Base-by-base conservation (phyloP, 1,139 yeast species). In the Fermentozyma sake region DNA sequence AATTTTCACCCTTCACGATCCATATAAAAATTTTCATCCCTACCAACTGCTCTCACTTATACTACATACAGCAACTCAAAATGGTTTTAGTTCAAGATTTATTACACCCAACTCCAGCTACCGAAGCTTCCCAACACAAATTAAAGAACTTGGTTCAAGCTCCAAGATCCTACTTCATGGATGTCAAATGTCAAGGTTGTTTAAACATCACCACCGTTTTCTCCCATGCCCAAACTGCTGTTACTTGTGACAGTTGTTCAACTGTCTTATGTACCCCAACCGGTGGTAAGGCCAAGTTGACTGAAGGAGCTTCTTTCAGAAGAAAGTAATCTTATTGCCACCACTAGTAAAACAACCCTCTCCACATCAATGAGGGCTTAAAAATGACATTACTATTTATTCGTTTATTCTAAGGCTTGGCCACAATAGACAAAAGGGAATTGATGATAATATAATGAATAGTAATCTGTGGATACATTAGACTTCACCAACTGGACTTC, bases 211-310 rank as follows among this genome's bases (percentile, higher is more conserved):
- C 98, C 69, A 91, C 97, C 49, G 96, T 91, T 50, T 91, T 91
- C 83, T 87, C 97, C 49, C 98, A 91, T 72, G 97, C 98, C 46
- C 98, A 91, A 77, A 91, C 97, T 52, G 97, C 96, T 54, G 97
- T 91, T 63, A 83, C 96, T 59, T 91, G 98, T 76, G 97, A 93
- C 61, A 80, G 94, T 44, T 91, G 98, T 72, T 82, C 97, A 53
- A 87, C 96, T 49, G 96, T 91, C 48, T 84, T 91, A 61, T 89
- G 97, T 73, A 84, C 93, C 61, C 98, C 98, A 61, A 85, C 97
- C 48, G 98, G 98, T 77, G 98, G 98, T 78, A 91, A 91, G 79
- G 96, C 97, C 61, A 87, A 84, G 74, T 81, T 91, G 68, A 85
- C 96, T 53, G 97, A 91, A 76, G 98, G 98, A 63, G 82, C 91